phyloP scores from a whole-genome alignment of 495 filamentous ascomycete genomes.

The Xylaria grammica region DNA sequence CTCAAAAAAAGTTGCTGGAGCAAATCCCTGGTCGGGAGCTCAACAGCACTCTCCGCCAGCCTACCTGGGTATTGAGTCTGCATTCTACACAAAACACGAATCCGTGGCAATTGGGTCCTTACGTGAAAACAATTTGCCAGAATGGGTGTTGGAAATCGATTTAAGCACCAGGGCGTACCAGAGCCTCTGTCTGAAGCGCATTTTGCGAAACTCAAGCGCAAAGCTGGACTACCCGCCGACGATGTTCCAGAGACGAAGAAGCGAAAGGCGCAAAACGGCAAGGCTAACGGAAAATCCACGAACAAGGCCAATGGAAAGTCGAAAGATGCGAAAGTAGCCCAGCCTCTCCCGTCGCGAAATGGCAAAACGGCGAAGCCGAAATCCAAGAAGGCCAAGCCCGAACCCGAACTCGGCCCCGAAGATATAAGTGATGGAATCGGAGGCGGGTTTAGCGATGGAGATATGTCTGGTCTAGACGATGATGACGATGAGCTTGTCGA shows the following conservation, averaged over 20 bases:
- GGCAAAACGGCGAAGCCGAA: slow-evolving; percentile 51
- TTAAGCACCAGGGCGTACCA: slow-evolving; percentile 94
- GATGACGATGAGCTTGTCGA: slow-evolving; percentile 52
- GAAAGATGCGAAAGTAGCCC: slow-evolving; percentile 39
- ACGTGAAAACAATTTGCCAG: slow-evolving; percentile 36
- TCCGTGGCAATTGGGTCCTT: neutral
- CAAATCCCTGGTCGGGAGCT: slow-evolving; percentile 3
- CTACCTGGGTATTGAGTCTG: neutral
- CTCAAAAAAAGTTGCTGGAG: slow-evolving; percentile 24
- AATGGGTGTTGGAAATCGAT: slow-evolving; percentile 90
- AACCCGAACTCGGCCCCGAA: slow-evolving; percentile 55
- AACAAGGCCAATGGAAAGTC: slow-evolving; percentile 41
- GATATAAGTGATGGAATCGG: slow-evolving; percentile 56
- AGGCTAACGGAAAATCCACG: slow-evolving; percentile 47
- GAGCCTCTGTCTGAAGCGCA: slow-evolving; percentile 79
- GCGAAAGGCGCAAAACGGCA: slow-evolving; percentile 62
- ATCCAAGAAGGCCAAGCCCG: slow-evolving; percentile 51
- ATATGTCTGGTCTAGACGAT: slow-evolving; percentile 45
- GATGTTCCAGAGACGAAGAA: slow-evolving; percentile 66
- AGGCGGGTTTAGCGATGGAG: slow-evolving; percentile 62
- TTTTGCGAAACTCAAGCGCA: slow-evolving; percentile 76
- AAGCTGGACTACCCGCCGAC: slow-evolving; percentile 63
- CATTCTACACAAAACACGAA: neutral
- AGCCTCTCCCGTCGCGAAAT: slow-evolving; percentile 37
- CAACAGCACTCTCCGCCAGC: neutral